Percentiles rank a stretch among this genome's conserved stretches.
Conservation (phyloP, 2,329 filamentous ascomycete species). For the Clonostachys rhizophaga region DNA sequence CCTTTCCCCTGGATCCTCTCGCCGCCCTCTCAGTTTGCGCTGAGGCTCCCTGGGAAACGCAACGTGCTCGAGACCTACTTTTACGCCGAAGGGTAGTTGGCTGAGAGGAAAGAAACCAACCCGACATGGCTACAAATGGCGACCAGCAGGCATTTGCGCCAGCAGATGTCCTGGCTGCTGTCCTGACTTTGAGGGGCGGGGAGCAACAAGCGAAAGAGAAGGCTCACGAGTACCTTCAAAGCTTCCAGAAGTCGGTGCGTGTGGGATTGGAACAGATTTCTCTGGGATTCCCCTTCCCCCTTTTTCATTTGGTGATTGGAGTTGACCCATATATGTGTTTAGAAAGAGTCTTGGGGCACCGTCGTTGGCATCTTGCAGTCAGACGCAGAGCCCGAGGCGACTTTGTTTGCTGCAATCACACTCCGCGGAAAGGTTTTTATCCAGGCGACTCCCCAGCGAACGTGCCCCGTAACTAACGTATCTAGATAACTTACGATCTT, state of each 20-base stretch:
- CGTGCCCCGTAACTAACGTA: constrained; percentile 2
- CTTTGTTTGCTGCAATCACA: constrained; percentile 93
- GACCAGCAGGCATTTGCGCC: constrained; percentile 72
- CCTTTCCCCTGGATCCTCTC: not conserved
- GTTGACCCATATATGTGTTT: constrained; percentile 4
- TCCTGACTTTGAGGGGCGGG: constrained; percentile 86
- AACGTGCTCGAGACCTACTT: too few relatives aligned
- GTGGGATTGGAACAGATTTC: not conserved
- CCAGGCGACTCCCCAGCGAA: not conserved
- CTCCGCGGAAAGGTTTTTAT: constrained; percentile 85
- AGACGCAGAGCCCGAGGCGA: constrained; percentile 74
- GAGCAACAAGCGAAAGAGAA: constrained; percentile 81
- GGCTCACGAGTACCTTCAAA: constrained; percentile 86
- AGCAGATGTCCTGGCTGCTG: constrained; percentile 71
- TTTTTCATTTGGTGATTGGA: constrained; percentile 6
- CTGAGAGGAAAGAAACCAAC: not conserved
- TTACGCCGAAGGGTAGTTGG: too few relatives aligned
- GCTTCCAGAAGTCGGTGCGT: constrained; percentile 93
- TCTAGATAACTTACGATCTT: constrained; percentile 92
- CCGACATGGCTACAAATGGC: constrained; percentile 62
- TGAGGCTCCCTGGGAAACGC: too few relatives aligned
- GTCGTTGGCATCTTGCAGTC: constrained; percentile 85
- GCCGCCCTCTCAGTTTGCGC: too few relatives aligned
- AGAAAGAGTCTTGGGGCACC: constrained; percentile 88
- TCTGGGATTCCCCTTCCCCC: too few relatives aligned